Evolutionary conservation across 73 alveolate species (phyloP).

Genomic region (Tetrahymena malaccensis): DNA sequence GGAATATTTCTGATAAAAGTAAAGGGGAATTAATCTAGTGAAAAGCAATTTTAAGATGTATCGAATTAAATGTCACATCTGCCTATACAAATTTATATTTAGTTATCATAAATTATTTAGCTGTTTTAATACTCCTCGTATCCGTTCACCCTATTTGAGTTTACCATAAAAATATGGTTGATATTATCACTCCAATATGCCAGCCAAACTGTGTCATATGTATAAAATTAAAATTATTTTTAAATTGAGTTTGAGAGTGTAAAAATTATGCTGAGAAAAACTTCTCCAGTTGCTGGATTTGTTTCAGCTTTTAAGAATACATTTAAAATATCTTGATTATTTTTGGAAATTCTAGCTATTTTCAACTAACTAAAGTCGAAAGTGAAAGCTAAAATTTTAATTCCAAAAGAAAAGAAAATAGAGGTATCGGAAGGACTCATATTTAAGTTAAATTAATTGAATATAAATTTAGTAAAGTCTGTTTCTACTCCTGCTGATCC

Average conservation of each 20-base stretch:
- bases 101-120: no score
- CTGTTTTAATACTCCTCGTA: no score
- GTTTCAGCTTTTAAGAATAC: background rate
- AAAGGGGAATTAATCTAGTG: no score
- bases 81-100: no score
- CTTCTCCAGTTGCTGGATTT: background rate
- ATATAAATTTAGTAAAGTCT: background rate
- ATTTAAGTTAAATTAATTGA: no score
- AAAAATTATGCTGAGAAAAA: background rate
- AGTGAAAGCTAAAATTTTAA: no score
- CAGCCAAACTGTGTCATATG: background rate
- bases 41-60: no score
- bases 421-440: background rate
- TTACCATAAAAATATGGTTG: no score
- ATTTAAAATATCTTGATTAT: background rate
- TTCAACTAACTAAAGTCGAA: background rate
- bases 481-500: background rate
- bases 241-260: background rate
- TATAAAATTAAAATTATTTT: no score
- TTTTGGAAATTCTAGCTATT: background rate
- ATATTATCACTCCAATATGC: background rate
- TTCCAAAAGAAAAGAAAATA: background rate
- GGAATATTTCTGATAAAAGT: no score
- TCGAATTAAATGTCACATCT: no score
- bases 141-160: no score